Evolutionary conservation across 202 grass and related monocot species (phyloP).

Genomic region (Zizania palustris): DNA sequence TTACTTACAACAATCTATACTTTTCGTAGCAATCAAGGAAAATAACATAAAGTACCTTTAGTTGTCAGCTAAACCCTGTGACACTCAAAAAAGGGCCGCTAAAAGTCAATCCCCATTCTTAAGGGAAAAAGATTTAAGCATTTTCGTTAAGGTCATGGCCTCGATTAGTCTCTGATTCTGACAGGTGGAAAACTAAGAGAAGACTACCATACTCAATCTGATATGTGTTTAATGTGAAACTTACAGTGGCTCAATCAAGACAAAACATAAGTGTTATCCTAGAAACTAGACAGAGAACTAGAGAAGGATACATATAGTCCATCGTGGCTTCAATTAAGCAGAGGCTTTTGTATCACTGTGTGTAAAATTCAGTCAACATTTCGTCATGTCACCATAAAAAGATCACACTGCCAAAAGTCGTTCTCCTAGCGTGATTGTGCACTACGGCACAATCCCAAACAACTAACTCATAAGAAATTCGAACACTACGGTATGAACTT

Average conservation of each 20-base stretch:
- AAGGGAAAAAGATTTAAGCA: background rate
- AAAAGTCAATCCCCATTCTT: conserved; percentile 7
- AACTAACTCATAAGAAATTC: conserved; percentile 32
- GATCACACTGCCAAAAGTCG: conserved; percentile 16
- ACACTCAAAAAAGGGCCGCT: conserved; percentile 10
- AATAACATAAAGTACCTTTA: no score
- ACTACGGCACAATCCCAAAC: background rate
- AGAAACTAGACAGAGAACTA: conserved; percentile 43
- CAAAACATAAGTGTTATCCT: conserved; percentile 2
- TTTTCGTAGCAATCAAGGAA: no score
- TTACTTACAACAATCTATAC: background rate
- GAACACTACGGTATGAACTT: conserved; percentile 24
- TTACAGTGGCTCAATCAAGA: background rate
- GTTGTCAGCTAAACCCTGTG: conserved; percentile 11
- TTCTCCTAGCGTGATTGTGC: conserved; percentile 5
- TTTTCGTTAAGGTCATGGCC: conserved; percentile 1
- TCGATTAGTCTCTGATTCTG: conserved; percentile 23
- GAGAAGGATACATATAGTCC: conserved; percentile 20
- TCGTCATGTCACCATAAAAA: conserved; percentile 32
- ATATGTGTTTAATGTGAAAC: conserved; percentile 1
- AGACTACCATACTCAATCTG: background rate
- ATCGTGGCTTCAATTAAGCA: conserved; percentile 33
- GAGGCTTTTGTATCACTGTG: background rate
- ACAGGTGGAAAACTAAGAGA: conserved; percentile 29
- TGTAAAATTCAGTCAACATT: conserved; percentile 1